Evolutionary conservation across 148 eudicot species (phyloP), one percentile per base, ranked within the genome.

Genomic region (Polygonum maritimum): DNA sequence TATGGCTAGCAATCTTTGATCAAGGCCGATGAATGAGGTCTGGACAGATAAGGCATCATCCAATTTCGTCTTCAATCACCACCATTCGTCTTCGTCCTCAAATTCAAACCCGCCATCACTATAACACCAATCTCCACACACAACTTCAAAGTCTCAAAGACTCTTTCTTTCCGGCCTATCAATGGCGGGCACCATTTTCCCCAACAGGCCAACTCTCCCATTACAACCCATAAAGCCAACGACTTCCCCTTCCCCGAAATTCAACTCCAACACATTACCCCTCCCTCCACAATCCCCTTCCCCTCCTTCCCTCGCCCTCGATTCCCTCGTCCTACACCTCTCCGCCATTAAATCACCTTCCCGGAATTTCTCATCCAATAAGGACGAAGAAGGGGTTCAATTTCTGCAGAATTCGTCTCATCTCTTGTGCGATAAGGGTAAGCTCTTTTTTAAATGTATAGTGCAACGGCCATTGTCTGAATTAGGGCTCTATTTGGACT

Each of bases 311-410:
- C 79, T 89, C 57, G 88, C 90, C 1, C 16, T 89, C 10, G 97
- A 91, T 60, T 87, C 98, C 14, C 88, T 93, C 63, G 83, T 93
- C 69, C 87, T 85, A 40, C 91, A 91, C 47, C 91, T 93, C 49
- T 45, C 75, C 75, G 35, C 75, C 36, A 14, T 72, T 33, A 72
- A 57, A 80, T 78, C 18, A 84, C 83, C 76, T 71, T 86, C 62
- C 67, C 60, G 73, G 86, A 79, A 62, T 72, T 78, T 70, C 48
- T 19, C 15, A 41, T 54, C 41, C 48, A 73, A 36, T 81, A 40
- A 39, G 48, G 76, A 69, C 87, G 49, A 31, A 38, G 41, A 48
- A 10, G 77, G 47, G 76, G 78, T 33, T 65, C 76, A 63, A 48
- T 48, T 47, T 75, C 75, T 71, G 51, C 63, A 76, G 67, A 84